Evolutionary conservation across 352 stramenopile species (phyloP).

Genomic region (Phytophthora pseudosyringae): DNA sequence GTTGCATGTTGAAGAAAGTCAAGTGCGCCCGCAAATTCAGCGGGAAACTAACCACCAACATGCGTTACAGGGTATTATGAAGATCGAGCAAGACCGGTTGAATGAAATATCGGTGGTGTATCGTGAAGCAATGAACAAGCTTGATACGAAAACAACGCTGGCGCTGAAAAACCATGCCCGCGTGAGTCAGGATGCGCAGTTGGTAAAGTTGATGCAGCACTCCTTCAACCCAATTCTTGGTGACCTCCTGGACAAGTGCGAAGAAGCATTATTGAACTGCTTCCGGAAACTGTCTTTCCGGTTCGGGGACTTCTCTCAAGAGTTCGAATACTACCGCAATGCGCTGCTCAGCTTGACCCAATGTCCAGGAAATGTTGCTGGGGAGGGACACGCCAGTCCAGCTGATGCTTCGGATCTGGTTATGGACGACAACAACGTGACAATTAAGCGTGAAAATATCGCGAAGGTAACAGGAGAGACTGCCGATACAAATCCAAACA

Average conservation of each 20-base stretch:
- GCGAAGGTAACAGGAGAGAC: conserved; percentile 24
- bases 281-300: conserved; percentile 66
- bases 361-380: conserved; percentile 13
- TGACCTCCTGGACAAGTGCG: conserved; percentile 70
- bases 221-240: conserved; percentile 74
- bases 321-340: conserved; percentile 82
- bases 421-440: conserved; percentile 29
- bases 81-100: conserved; percentile 75
- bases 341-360: conserved; percentile 58
- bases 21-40: conserved; percentile 61
- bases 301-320: conserved; percentile 77
- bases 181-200: conserved; percentile 61
- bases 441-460: conserved; percentile 62
- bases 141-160: conserved; percentile 51
- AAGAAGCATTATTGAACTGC: conserved; percentile 70
- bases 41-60: conserved; percentile 60
- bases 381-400: conserved; percentile 11
- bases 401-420: conserved; percentile 24
- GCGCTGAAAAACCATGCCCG: conserved; percentile 64
- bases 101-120: conserved; percentile 64
- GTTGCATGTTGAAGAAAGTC: conserved; percentile 61
- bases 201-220: conserved; percentile 74
- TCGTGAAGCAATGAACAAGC: conserved; percentile 56
- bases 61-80: conserved; percentile 71
- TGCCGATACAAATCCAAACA: not conserved